phyloP scores from a whole-genome alignment of 495 filamentous ascomycete species.

The Aspergillus avenaceus region DNA sequence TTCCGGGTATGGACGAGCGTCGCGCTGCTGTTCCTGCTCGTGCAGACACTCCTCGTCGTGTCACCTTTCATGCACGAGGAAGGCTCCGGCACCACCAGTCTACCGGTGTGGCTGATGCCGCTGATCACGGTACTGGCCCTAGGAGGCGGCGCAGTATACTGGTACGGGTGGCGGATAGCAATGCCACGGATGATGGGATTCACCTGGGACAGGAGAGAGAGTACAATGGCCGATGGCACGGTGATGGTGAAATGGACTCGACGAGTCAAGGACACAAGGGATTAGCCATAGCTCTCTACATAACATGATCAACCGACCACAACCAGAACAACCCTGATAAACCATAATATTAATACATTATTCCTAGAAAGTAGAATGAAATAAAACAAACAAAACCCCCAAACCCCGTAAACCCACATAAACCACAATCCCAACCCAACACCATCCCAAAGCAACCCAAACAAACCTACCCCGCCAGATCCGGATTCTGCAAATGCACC shows the following conservation, averaged over 20 bases:
- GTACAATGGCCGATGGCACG: too few species aligned
- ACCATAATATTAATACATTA: too few species aligned
- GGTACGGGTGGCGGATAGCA: slow-evolving; percentile 16
- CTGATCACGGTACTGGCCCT: not conserved
- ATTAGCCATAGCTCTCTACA: too few species aligned
- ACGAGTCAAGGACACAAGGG: too few species aligned
- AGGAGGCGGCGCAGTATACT: not conserved
- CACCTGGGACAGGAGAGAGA: slow-evolving; percentile 1
- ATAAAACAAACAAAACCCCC: too few species aligned
- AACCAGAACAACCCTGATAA: too few species aligned
- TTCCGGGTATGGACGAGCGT: slow-evolving; percentile 57
- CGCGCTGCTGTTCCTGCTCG: slow-evolving; percentile 31
- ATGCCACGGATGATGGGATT: slow-evolving; percentile 14
- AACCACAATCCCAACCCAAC: too few species aligned
- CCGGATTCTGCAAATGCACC: slow-evolving; percentile 73
- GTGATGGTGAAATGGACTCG: too few species aligned
- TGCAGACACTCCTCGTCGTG: slow-evolving; percentile 32
- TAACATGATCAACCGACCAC: too few species aligned
- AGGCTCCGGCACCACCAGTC: not conserved
- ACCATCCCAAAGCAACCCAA: too few species aligned
- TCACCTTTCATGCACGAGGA: slow-evolving; percentile 31
- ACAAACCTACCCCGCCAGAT: not conserved
- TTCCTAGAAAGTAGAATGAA: too few species aligned
- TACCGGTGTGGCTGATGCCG: slow-evolving; percentile 1
- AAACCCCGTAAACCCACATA: too few species aligned